These are phyloP conservation scores for Pseudovirgaria hyperparasitica DNA, from an alignment of 2,329 filamentous ascomycete genomes.

Conservation along the genomic window DNA sequence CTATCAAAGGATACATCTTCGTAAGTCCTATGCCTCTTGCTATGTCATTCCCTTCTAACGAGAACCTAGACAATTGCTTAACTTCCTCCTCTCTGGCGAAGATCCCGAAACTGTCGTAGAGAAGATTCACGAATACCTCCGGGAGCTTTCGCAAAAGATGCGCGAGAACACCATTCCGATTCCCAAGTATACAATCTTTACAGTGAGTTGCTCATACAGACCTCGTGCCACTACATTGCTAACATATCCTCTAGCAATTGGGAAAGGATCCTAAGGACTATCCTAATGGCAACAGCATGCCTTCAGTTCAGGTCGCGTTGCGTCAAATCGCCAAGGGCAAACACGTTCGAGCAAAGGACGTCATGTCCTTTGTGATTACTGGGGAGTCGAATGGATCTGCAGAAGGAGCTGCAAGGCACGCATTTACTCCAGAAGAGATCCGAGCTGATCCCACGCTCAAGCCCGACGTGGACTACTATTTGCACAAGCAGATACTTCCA, in stretches of 20 bases:
- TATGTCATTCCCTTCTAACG: conserved; percentile 7
- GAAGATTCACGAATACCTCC: conserved; percentile 86
- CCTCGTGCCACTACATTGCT: conserved; percentile 3
- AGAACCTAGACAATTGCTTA: conserved; percentile 54
- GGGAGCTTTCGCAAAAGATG: conserved; percentile 77
- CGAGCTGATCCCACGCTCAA: conserved; percentile 40
- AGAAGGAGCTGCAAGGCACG: conserved; percentile 72
- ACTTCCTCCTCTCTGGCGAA: conserved; percentile 87
- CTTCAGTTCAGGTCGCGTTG: conserved; percentile 89
- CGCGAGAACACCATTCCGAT: conserved; percentile 61
- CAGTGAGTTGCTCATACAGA: conserved; percentile 30
- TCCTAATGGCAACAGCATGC: conserved; percentile 89
- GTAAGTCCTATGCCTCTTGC: conserved; percentile 16
- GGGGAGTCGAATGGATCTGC: conserved; percentile 47
- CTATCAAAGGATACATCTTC: conserved; percentile 89
- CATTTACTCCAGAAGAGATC: conserved; percentile 75
- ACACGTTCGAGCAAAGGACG: conserved; percentile 80
- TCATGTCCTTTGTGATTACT: conserved; percentile 92
- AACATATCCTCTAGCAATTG: conserved; percentile 48
- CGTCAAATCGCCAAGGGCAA: conserved; percentile 80
- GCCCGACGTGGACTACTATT: conserved; percentile 89
- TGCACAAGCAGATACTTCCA: conserved; percentile 96
- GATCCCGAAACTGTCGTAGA: conserved; percentile 79
- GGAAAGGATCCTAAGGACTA: conserved; percentile 91
- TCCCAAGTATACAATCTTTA: conserved; percentile 94